Percentiles rank a stretch among this genome's conserved stretches.
phyloP scores from a whole-genome alignment of 2,329 filamentous ascomycete genomes.

The Colletotrichum tropicale region DNA sequence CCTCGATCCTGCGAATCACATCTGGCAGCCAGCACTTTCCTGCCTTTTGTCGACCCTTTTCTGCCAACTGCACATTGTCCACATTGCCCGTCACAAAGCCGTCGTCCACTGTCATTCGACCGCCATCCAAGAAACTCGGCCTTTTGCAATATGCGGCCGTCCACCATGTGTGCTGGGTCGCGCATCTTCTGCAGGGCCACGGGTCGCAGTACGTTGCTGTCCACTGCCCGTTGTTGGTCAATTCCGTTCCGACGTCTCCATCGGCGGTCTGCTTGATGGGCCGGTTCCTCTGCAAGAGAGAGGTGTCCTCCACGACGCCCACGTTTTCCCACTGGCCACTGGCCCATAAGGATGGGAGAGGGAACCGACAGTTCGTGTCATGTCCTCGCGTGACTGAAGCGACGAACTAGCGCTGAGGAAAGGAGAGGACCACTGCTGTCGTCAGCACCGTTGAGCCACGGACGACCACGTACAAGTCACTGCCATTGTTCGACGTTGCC shows the following conservation, averaged over 20 bases:
- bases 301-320: background rate
- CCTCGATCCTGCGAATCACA: background rate
- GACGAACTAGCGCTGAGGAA: background rate
- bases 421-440: background rate
- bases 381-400: background rate
- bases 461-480: background rate
- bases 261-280: background rate
- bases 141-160: slow-evolving; percentile 8
- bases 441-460: background rate
- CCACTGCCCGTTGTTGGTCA: slow-evolving; percentile 7
- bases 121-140: background rate
- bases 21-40: background rate
- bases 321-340: background rate
- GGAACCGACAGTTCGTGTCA: background rate
- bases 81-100: slow-evolving; percentile 1
- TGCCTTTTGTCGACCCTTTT: background rate
- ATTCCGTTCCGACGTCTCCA: slow-evolving; percentile 1
- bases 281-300: background rate
- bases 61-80: slow-evolving; percentile 2
- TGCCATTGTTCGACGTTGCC: background rate
- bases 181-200: slow-evolving; percentile 4
- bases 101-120: slow-evolving; percentile 8
- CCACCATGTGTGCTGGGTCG: background rate
- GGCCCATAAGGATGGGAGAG: background rate
- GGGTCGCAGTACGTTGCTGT: background rate